A percentile compares a stretch with the other conserved stretches of the same genome.
Conservation (phyloP, 1,284 basidiomycete genomes). For the Leucocoprinus gongylophorus region DNA sequence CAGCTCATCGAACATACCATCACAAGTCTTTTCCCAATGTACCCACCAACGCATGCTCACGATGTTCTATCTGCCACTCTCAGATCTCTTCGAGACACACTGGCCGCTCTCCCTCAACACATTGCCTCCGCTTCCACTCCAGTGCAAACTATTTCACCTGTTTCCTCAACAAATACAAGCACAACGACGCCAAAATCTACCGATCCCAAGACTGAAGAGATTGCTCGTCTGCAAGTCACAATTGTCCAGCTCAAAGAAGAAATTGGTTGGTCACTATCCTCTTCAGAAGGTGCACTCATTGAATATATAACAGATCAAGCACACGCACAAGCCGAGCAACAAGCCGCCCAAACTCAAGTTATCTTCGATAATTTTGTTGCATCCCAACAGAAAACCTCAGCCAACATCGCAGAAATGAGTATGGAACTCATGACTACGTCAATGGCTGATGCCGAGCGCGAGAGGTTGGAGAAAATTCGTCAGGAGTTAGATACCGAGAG, state of each 20-base stretch:
- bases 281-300: slow-evolving; percentile 1
- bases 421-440: slow-evolving; percentile 48
- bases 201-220: slow-evolving; percentile 29
- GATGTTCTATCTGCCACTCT: slow-evolving; percentile 48
- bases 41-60: slow-evolving; percentile 43
- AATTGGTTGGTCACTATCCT: slow-evolving; percentile 39
- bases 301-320: slow-evolving; percentile 36
- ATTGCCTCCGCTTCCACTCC: slow-evolving; percentile 7
- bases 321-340: slow-evolving; percentile 39
- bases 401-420: slow-evolving; percentile 36
- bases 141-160: background rate
- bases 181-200: slow-evolving; percentile 10
- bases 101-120: slow-evolving; percentile 21
- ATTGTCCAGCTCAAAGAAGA: slow-evolving; percentile 47
- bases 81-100: slow-evolving; percentile 32
- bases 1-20: slow-evolving; percentile 44
- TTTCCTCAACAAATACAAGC: background rate
- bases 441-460: slow-evolving; percentile 44
- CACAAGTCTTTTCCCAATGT: slow-evolving; percentile 53
- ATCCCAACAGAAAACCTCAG: slow-evolving; percentile 31
- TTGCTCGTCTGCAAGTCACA: slow-evolving; percentile 39
- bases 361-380: slow-evolving; percentile 44
- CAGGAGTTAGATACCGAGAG: slow-evolving; percentile 63
- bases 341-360: slow-evolving; percentile 40
- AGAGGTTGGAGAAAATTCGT: slow-evolving; percentile 43